Conservation (phyloP, 2,329 filamentous ascomycete species). For the Paecilomyces formosus region DNA sequence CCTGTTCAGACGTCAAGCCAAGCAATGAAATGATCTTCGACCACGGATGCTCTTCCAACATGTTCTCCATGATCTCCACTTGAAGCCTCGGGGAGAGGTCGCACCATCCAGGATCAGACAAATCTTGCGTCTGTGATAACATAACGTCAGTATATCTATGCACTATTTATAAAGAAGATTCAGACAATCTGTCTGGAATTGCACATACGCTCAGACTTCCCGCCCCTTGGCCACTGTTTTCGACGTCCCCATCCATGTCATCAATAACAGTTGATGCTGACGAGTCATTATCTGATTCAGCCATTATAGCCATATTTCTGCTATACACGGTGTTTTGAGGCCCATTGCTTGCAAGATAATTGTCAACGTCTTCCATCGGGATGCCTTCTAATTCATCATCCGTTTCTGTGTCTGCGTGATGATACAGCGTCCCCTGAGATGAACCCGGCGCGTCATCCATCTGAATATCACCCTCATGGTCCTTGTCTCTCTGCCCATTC, state of each 20-base stretch:
- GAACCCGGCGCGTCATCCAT: neutral
- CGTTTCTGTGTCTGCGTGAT: neutral
- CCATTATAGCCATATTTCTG: constrained; percentile 20
- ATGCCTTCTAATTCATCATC: constrained; percentile 6
- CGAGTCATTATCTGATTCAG: neutral
- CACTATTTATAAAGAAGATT: neutral
- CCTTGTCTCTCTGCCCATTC: neutral
- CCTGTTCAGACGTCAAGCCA: constrained; percentile 16
- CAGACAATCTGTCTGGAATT: neutral
- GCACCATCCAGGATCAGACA: constrained; percentile 19
- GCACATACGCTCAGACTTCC: neutral
- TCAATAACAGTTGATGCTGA: neutral
- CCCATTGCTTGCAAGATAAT: constrained; percentile 20
- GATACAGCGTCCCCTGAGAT: neutral
- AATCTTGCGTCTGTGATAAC: neutral
- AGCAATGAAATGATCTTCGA: constrained; percentile 14
- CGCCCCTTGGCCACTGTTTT: neutral
- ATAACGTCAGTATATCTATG: neutral
- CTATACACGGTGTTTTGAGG: constrained; percentile 18
- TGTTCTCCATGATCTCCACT: constrained; percentile 28
- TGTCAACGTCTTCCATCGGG: constrained; percentile 11
- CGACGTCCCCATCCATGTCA: neutral
- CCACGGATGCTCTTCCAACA: constrained; percentile 16
- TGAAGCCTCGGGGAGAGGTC: constrained; percentile 24
- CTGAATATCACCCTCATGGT: neutral